phyloP scores from a whole-genome alignment of 2,329 filamentous ascomycete genomes.

The Raffaelea arxii region DNA sequence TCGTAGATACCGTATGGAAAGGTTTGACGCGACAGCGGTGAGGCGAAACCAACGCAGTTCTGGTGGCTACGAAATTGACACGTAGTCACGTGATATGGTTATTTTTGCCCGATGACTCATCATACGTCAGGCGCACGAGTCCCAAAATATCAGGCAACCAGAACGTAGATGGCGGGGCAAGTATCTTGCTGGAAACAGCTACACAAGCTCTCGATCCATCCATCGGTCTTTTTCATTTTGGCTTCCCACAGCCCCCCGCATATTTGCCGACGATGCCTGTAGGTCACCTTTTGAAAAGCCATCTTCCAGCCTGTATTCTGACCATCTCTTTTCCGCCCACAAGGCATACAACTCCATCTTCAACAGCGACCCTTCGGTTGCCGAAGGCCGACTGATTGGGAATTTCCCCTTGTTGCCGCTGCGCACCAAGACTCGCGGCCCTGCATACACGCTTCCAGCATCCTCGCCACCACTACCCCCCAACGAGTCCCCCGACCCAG shows the following conservation, averaged over 20 bases:
- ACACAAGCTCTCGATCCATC: no score
- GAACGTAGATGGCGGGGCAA: no score
- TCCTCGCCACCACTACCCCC: constrained; percentile 48
- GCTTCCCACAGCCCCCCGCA: no score
- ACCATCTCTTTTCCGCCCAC: no score
- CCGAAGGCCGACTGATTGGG: constrained; percentile 52
- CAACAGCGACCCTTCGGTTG: constrained; percentile 60
- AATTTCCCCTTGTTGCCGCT: constrained; percentile 94
- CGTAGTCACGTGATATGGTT: constrained; percentile 7
- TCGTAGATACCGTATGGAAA: no score
- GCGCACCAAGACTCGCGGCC: constrained; percentile 90
- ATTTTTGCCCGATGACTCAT: constrained; percentile 4
- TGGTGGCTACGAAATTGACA: constrained; percentile 9
- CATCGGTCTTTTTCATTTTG: no score
- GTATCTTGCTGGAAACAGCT: no score
- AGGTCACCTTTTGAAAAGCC: not conserved
- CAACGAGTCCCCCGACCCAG: constrained; percentile 62
- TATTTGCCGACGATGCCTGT: constrained; percentile 5
- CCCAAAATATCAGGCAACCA: not conserved
- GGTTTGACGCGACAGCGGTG: not conserved
- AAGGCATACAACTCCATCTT: constrained; percentile 98
- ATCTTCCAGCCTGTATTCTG: no score
- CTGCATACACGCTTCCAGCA: constrained; percentile 71
- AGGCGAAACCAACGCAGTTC: no score
- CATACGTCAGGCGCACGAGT: not conserved